Percentiles rank a stretch among this genome's conserved stretches.
Evolutionary conservation across 2,329 filamentous ascomycete genomes (phyloP).

Genomic region (Microsporum ferrugineum): DNA sequence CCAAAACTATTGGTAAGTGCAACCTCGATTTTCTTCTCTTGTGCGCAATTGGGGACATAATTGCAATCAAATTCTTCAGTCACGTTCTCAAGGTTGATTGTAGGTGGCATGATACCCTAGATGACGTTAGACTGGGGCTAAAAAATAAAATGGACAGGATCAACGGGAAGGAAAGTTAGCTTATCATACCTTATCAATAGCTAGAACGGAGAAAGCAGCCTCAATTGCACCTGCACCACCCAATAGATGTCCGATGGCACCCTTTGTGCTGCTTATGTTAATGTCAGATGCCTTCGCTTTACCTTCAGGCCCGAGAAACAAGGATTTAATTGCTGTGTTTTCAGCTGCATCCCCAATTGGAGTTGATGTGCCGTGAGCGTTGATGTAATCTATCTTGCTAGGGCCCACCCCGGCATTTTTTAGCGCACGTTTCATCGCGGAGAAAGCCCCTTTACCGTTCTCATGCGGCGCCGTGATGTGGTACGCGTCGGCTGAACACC

Average conservation of each 20-base stretch:
- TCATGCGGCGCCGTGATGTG: slow-evolving; percentile 86
- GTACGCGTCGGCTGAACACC: slow-evolving; percentile 77
- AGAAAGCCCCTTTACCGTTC: slow-evolving; percentile 67
- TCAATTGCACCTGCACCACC: slow-evolving; percentile 88
- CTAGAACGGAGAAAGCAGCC: slow-evolving; percentile 70
- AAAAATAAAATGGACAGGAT: slow-evolving; percentile 8
- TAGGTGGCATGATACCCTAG: slow-evolving; percentile 71
- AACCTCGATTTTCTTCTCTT: slow-evolving; percentile 58
- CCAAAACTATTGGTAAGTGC: slow-evolving; percentile 93
- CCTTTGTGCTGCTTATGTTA: slow-evolving; percentile 87
- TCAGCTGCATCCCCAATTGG: slow-evolving; percentile 77
- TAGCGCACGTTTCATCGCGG: slow-evolving; percentile 77
- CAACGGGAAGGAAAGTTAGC: neutral
- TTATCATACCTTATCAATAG: slow-evolving; percentile 57
- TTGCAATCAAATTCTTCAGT: slow-evolving; percentile 66
- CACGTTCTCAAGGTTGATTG: slow-evolving; percentile 63
- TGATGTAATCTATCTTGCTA: slow-evolving; percentile 71
- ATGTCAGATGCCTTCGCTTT: slow-evolving; percentile 50
- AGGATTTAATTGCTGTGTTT: slow-evolving; percentile 63
- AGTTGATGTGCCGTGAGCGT: slow-evolving; percentile 89
- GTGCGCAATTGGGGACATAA: slow-evolving; percentile 62
- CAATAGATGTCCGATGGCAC: slow-evolving; percentile 79
- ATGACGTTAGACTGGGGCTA: slow-evolving; percentile 5
- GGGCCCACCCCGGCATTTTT: slow-evolving; percentile 60
- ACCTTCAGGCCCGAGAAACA: slow-evolving; percentile 66